Base-by-base conservation (phyloP, 1,284 basidiomycete genomes). In the Cerrena zonata region DNA sequence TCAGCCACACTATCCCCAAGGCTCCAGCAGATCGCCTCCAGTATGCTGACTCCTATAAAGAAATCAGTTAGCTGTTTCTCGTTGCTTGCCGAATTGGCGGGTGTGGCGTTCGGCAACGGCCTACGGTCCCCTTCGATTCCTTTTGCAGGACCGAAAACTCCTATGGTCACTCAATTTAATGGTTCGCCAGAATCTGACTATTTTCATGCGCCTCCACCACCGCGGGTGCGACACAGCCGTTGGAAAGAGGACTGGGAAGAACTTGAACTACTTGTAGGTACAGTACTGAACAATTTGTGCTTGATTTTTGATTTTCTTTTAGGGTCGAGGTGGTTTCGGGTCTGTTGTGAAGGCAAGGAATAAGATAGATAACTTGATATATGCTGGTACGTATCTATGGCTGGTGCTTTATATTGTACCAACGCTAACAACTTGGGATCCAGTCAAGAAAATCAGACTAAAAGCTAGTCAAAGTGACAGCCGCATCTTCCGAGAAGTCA, bases 331-430 rank as follows among this genome's bases (percentile, higher is more conserved):
- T 1, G 93, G 89, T 0, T 98, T 94, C 65, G 93, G 94, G 0
- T 89, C 90, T 21, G 94, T 97, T 0, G 91, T 96, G 41, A 97
- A 97, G 66, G 94, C 93, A 1, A 76, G 86, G 48, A 94, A 97
- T 64, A 89, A 84, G 69, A 79, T 89, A 27, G 87, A 90, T 65
- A 75, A 66, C 26, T 73, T 80, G 26, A 83, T 85, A 49, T 89
- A 88, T 59, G 87, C 90, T 3, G 81, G 84, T 84, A 47, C 15
- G 72, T 69, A 36, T 47, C 25, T 19, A 13, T 47, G 4, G 51
- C 12, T 42, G 43, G 10, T 46, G 22, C 45, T n/a, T 15, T 48
- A 22, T 30, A 18, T 5, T 13, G 15, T 48, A 10, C 11, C 26
- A 5, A 47, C 21, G 11, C 18, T 3, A 5, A 10, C 37, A 43